phyloP scores from a whole-genome alignment of 2,329 filamentous ascomycete species.

The Daldinia eschscholtzii region DNA sequence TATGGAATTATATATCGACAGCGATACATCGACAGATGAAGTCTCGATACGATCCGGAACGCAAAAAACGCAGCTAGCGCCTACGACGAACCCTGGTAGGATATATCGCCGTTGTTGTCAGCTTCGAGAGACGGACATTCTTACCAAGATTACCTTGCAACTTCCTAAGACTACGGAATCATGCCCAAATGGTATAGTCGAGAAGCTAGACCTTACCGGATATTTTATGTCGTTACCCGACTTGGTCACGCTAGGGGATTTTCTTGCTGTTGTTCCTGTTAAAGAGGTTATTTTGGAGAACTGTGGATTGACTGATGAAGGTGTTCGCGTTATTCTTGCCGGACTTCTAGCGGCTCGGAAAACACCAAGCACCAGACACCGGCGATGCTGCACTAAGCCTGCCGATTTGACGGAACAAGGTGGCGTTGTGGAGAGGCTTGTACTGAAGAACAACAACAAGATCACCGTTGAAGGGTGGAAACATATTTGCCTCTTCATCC shows the following conservation, averaged over 20 bases:
- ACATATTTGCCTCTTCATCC: conserved; percentile 88
- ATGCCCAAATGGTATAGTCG: conserved; percentile 78
- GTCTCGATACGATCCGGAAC: conserved; percentile 49
- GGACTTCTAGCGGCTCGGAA: conserved; percentile 85
- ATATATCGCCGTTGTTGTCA: conserved; percentile 97
- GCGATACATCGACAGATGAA: conserved; percentile 66
- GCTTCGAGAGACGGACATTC: conserved; percentile 88
- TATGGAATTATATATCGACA: conserved; percentile 82
- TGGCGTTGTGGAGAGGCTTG: conserved; percentile 87
- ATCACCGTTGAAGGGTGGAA: conserved; percentile 91
- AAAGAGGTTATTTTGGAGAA: conserved; percentile 89
- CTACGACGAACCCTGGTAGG: conserved; percentile 89
- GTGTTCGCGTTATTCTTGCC: conserved; percentile 85
- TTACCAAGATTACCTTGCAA: conserved; percentile 93
- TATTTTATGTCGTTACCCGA: conserved; percentile 88
- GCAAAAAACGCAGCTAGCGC: conserved; percentile 71
- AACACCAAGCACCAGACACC: conserved; percentile 69
- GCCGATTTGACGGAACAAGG: conserved; percentile 63
- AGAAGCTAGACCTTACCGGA: conserved; percentile 84
- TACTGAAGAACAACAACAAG: conserved; percentile 94
- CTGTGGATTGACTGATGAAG: conserved; percentile 87
- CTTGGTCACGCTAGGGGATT: conserved; percentile 89
- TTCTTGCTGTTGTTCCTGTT: conserved; percentile 91
- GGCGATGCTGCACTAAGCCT: conserved; percentile 57
- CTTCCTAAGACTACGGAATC: conserved; percentile 78